A percentile compares a stretch with the other conserved stretches of the same genome.
phyloP scores from a whole-genome alignment of 2,329 filamentous ascomycete species.

The Neopestalotiopsis sp. region DNA sequence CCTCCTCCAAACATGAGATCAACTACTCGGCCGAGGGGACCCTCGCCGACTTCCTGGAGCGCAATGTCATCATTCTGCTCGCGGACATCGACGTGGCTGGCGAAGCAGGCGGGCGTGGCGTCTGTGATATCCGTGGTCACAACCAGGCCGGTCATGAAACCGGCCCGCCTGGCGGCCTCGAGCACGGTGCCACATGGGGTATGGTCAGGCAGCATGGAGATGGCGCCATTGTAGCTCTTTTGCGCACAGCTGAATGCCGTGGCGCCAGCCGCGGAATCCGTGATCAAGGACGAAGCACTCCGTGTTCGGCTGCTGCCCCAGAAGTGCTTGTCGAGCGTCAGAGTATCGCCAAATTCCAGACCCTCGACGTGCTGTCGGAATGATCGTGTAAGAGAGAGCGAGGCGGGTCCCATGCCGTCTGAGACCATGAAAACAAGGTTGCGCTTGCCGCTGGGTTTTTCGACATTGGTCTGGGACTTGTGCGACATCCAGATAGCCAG shows the following conservation, averaged over 20 bases:
- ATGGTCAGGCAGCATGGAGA: slow-evolving; percentile 84
- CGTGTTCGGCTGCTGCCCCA: slow-evolving; percentile 90
- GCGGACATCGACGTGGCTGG: slow-evolving; percentile 81
- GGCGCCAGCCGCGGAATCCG: slow-evolving; percentile 94
- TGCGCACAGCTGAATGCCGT: slow-evolving; percentile 92
- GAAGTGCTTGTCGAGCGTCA: slow-evolving; percentile 85
- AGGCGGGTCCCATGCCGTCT: slow-evolving; percentile 96
- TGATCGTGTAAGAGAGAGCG: slow-evolving; percentile 82
- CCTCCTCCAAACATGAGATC: slow-evolving; percentile 95
- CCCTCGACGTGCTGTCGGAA: slow-evolving; percentile 80
- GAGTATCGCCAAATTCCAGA: slow-evolving; percentile 75
- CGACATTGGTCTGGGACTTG: slow-evolving; percentile 55
- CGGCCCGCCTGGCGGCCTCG: slow-evolving; percentile 90
- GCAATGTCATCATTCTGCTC: slow-evolving; percentile 89
- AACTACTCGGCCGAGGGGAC: slow-evolving; percentile 84
- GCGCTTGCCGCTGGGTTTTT: slow-evolving; percentile 68
- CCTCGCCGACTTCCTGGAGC: slow-evolving; percentile 87
- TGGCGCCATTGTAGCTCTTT: slow-evolving; percentile 98
- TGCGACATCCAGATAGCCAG: slow-evolving; percentile 82
- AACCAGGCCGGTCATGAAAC: slow-evolving; percentile 91
- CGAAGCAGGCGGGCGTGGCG: slow-evolving; percentile 95
- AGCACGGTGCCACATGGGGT: slow-evolving; percentile 89
- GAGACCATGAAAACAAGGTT: slow-evolving; percentile 99
- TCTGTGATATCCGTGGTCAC: slow-evolving; percentile 96
- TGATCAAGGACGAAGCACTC: slow-evolving; percentile 84